A percentile compares a stretch with the other conserved stretches of the same genome.
Conservation (phyloP, 768 basidiomycete genomes). For the Rhizopogon sp. region DNA sequence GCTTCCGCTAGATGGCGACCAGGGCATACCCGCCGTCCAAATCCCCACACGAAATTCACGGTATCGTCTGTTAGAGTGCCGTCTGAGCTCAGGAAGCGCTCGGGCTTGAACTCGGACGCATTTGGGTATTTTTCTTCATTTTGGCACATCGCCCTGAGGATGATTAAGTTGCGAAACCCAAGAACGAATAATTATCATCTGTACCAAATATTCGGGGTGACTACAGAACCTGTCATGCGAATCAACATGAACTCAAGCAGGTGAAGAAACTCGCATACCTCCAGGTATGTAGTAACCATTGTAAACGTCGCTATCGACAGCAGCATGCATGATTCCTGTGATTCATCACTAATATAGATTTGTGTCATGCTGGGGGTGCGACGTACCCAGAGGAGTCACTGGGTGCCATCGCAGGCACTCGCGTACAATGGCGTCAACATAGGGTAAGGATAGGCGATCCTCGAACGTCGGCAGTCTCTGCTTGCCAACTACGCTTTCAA, state of each 20-base stretch:
- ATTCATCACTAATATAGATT: background rate
- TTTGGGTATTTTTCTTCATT: slow-evolving; percentile 29
- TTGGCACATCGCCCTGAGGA: slow-evolving; percentile 28
- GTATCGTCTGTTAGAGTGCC: slow-evolving; percentile 12
- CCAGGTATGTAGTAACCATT: slow-evolving; percentile 46
- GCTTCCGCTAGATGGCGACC: slow-evolving; percentile 21
- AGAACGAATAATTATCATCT: background rate
- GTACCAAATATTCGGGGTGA: slow-evolving; percentile 6
- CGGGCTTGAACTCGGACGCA: slow-evolving; percentile 33
- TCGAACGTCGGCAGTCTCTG: slow-evolving; percentile 3
- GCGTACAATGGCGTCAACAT: slow-evolving; percentile 4
- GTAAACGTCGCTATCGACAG: slow-evolving; percentile 33
- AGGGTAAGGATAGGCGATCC: background rate
- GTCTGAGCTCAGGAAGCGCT: slow-evolving; percentile 31
- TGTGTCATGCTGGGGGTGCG: too few species aligned
- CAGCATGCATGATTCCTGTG: slow-evolving; percentile 16
- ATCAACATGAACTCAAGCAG: background rate
- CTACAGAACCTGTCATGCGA: background rate
- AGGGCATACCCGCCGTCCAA: slow-evolving; percentile 26
- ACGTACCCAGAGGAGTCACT: slow-evolving; percentile 3
- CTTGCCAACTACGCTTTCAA: slow-evolving; percentile 1
- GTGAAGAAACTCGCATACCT: slow-evolving; percentile 20
- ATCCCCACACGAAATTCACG: slow-evolving; percentile 16
- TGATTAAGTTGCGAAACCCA: background rate
- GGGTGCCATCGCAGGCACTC: slow-evolving; percentile 4